Evolutionary conservation across 2,329 filamentous ascomycete genomes (phyloP).

Genomic region (Claviceps maximensis): DNA sequence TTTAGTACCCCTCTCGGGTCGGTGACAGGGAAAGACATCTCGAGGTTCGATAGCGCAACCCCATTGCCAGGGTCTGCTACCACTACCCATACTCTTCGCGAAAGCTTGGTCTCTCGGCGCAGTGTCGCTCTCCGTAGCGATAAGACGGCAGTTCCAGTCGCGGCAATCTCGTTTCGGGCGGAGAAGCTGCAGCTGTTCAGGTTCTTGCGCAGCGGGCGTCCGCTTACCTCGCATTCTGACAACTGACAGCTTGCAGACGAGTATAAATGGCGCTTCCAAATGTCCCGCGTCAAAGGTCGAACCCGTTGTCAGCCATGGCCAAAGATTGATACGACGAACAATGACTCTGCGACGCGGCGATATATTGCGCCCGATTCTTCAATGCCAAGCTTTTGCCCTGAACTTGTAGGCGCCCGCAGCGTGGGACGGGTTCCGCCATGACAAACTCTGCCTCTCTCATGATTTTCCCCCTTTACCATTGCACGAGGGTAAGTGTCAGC

Average conservation of each 20-base stretch:
- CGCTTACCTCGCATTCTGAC: not conserved
- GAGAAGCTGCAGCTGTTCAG: not conserved
- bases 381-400: not conserved
- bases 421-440: not conserved
- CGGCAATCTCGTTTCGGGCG: too few relatives aligned
- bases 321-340: not conserved
- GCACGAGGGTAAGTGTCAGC: conserved; percentile 1
- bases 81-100: not conserved
- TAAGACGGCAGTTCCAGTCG: too few relatives aligned
- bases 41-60: too few relatives aligned
- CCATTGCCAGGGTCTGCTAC: too few relatives aligned
- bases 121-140: too few relatives aligned
- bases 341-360: not conserved
- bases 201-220: not conserved
- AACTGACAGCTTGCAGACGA: not conserved
- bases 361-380: not conserved
- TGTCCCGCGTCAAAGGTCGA: conserved; percentile 1
- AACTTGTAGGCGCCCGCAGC: not conserved
- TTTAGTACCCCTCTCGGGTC: too few relatives aligned
- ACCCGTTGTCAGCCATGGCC: not conserved
- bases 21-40: too few relatives aligned
- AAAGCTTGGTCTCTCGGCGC: not conserved
- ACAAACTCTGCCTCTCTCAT: not conserved
- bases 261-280: not conserved
- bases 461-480: not conserved